phyloP scores from a whole-genome alignment of 768 basidiomycete species.

The Kwoniella shandongensis region DNA sequence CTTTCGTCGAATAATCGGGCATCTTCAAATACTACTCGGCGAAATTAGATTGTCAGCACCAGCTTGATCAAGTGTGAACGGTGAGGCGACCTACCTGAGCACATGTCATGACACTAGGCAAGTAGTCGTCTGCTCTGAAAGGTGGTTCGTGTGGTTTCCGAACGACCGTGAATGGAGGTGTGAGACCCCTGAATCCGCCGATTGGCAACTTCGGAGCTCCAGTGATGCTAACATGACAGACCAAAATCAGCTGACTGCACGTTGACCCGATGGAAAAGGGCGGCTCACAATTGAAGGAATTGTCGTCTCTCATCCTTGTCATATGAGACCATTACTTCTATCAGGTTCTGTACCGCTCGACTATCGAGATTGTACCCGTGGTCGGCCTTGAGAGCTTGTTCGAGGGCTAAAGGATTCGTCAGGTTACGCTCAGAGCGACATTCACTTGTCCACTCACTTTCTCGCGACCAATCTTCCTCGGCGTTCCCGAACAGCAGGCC shows the following conservation, averaged over 20 bases:
- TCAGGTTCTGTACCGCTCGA: slow-evolving; percentile 79
- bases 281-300: slow-evolving; percentile 74
- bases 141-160: slow-evolving; percentile 94
- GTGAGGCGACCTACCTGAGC: slow-evolving; percentile 55
- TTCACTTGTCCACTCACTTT: slow-evolving; percentile 65
- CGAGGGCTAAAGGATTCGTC: slow-evolving; percentile 60
- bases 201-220: slow-evolving; percentile 96
- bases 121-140: slow-evolving; percentile 85
- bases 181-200: slow-evolving; percentile 93
- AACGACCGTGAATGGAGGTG: slow-evolving; percentile 91
- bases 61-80: not conserved
- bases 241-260: not conserved
- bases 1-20: slow-evolving; percentile 88
- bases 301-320: slow-evolving; percentile 72
- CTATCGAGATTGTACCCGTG: slow-evolving; percentile 97
- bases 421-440: not conserved
- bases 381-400: slow-evolving; percentile 90
- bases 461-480: slow-evolving; percentile 94
- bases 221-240: slow-evolving; percentile 64
- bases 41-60: slow-evolving; percentile 10
- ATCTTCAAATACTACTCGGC: slow-evolving; percentile 67
- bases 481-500: slow-evolving; percentile 92
- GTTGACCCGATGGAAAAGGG: not conserved
- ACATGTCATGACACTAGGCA: slow-evolving; percentile 98
- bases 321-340: slow-evolving; percentile 82